Base-by-base conservation (phyloP, 2,329 filamentous ascomycete genomes). In the Fusarium tupiense region DNA sequence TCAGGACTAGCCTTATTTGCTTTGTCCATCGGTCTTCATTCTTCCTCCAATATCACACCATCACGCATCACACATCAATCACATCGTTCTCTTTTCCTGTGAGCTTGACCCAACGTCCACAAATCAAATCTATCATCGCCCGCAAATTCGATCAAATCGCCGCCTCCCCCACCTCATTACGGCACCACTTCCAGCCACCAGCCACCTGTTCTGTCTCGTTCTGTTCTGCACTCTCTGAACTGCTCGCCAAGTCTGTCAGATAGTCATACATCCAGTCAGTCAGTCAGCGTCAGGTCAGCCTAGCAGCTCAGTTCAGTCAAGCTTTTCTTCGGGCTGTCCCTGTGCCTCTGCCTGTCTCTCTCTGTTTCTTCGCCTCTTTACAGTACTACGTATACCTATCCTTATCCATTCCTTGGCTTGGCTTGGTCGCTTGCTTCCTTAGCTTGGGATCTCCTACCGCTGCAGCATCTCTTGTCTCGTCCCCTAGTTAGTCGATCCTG, bases 111-210 rank as follows among this genome's bases (percentile, higher is more conserved):
- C 69, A 73, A 66, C 72, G 67, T 61, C 72, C 72, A 66, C 72
- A 74, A 75, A 75, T 75, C 68, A 72, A 73, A 61, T 66, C 68
- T 52, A 66, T 52, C 58, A 35, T 72, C 46, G 62, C 61, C 72
- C 72, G 66, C 74, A 72, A 66, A 61, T 73, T 72, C 66, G 63
- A 75, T 74, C 71, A 72, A 77, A 75, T 67, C 73, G 73, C 66
- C 65, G 67, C 73, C 69, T 78, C 76, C 76, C 76, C 76, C 76
- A 78, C 76, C 76, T 76, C 57, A 73, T 77, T 78, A 75, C 76
- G 75, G 76, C 75, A 78, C 74, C 76, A 62, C 73, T 75, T 74
- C 76, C 75, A 78, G 76, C 76, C 76, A 78, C 76, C 77, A 78
- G 69, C 74, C 74, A 75, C 74, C 75, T 19, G 69, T 67, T 69